Percentiles rank a stretch among this genome's conserved stretches.
Evolutionary conservation across 768 basidiomycete genomes (phyloP).

Genomic region (Lanmaoa pseudosensibilis): DNA sequence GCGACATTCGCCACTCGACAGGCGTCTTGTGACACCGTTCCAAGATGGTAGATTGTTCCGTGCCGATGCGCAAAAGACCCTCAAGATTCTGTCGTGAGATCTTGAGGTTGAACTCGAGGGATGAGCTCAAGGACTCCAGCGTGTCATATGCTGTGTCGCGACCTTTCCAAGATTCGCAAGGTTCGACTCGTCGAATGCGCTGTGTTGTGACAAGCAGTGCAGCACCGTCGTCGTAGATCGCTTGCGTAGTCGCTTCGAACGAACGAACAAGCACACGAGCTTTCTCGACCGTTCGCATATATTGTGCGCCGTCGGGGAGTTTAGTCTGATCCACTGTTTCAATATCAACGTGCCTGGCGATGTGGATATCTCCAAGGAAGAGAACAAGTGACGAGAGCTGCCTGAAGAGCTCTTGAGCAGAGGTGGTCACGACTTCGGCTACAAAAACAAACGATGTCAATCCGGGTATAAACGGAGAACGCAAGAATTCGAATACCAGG

Average conservation of each 20-base stretch:
- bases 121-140: constrained; percentile 30
- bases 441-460: constrained; percentile 1
- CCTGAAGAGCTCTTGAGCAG: constrained; percentile 36
- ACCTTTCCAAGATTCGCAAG: constrained; percentile 25
- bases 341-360: constrained; percentile 53
- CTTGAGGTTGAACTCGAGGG: constrained; percentile 37
- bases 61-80: constrained; percentile 36
- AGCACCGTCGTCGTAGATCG: constrained; percentile 50
- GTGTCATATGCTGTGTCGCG: constrained; percentile 27
- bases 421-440: constrained; percentile 26
- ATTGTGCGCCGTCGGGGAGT: constrained; percentile 37
- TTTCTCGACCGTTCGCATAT: constrained; percentile 43
- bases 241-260: constrained; percentile 49
- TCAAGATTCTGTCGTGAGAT: constrained; percentile 41
- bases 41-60: constrained; percentile 41
- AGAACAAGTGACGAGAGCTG: constrained; percentile 43
- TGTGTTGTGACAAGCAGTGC: constrained; percentile 43
- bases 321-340: constrained; percentile 39
- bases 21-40: constrained; percentile 40
- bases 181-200: constrained; percentile 27
- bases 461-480: not conserved
- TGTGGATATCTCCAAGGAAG: constrained; percentile 47
- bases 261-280: constrained; percentile 48
- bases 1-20: constrained; percentile 48
- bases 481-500: constrained; percentile 17